phyloP scores from a whole-genome alignment of 2,329 filamentous ascomycete genomes.

The Arthrobotrys pseudoclavata region DNA sequence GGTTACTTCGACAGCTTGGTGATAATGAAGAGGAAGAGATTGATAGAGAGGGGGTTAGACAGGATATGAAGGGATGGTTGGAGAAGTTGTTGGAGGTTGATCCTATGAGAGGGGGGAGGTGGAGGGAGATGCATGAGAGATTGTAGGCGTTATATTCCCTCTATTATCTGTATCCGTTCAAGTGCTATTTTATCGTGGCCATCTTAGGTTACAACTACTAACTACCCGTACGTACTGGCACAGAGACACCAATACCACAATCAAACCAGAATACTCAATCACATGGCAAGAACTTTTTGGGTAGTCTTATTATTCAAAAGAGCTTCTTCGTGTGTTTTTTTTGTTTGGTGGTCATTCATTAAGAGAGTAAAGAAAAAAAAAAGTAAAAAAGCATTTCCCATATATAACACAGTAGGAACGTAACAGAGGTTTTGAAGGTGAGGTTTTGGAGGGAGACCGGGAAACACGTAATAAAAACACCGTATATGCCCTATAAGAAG shows the following conservation, averaged over 20 bases:
- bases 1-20: slow-evolving; percentile 11
- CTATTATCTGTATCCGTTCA: neutral
- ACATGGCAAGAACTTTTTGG: neutral
- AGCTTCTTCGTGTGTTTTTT: slow-evolving; percentile 11
- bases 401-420: slow-evolving; percentile 63
- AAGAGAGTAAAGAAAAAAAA: slow-evolving; percentile 36
- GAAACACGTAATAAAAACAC: slow-evolving; percentile 53
- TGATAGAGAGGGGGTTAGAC: slow-evolving; percentile 15
- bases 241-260: neutral
- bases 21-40: neutral
- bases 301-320: slow-evolving; percentile 16
- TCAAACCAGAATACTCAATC: neutral
- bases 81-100: slow-evolving; percentile 44
- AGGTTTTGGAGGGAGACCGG: slow-evolving; percentile 11
- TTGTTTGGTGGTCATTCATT: slow-evolving; percentile 60
- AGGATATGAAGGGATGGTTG: slow-evolving; percentile 35
- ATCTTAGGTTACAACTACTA: neutral
- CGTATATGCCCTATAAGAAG: slow-evolving; percentile 59
- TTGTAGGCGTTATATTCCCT: neutral
- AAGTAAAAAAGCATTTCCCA: slow-evolving; percentile 54
- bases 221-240: too few relatives aligned
- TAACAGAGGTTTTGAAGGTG: slow-evolving; percentile 36
- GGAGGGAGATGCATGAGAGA: slow-evolving; percentile 38
- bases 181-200: too few relatives aligned
- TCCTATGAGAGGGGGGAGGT: slow-evolving; percentile 51